These are phyloP conservation scores for Umbelopsis vinacea DNA, from an alignment of 192 early-diverging fungal genomes.

Conservation along the genomic window DNA sequence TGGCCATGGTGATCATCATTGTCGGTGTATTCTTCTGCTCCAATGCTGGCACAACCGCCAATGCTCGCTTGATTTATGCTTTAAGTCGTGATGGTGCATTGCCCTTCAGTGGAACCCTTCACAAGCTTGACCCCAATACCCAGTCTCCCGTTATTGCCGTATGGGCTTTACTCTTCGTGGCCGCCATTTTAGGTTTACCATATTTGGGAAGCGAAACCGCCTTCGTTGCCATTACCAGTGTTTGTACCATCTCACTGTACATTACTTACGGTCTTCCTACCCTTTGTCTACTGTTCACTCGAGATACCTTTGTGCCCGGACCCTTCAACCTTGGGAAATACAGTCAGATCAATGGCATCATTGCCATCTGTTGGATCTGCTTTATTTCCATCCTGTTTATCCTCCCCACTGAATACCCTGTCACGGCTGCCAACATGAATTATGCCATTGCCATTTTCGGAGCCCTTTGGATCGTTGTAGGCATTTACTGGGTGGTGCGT, in stretches of 20 bases:
- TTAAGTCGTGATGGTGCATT: constrained; percentile 53
- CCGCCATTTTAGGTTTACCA: constrained; percentile 43
- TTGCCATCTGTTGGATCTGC: constrained; percentile 46
- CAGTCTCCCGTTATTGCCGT: constrained; percentile 45
- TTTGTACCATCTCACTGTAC: constrained; percentile 45
- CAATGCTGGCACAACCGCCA: constrained; percentile 43
- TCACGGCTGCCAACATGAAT: constrained; percentile 39
- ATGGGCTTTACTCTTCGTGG: constrained; percentile 39
- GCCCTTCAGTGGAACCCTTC: constrained; percentile 40
- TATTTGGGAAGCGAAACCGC: constrained; percentile 44
- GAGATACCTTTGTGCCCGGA: constrained; percentile 43
- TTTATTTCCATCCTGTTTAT: constrained; percentile 50
- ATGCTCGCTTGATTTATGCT: constrained; percentile 51
- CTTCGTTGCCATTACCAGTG: constrained; percentile 46
- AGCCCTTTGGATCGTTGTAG: constrained; percentile 41
- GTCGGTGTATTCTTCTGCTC: constrained; percentile 47
- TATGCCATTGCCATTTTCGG: constrained; percentile 47
- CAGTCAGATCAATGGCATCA: constrained; percentile 41
- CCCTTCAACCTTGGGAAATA: constrained; percentile 47
- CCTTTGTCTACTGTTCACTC: constrained; percentile 42
- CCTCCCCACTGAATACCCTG: constrained; percentile 46
- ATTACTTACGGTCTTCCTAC: constrained; percentile 48
- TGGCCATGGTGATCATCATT: constrained; percentile 45
- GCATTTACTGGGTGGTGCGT: constrained; percentile 42
- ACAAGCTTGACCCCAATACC: constrained; percentile 41